A percentile compares a stretch with the other conserved stretches of the same genome.
Conservation (phyloP, 202 grass and related monocot genomes). For the Eragrostis tef region DNA sequence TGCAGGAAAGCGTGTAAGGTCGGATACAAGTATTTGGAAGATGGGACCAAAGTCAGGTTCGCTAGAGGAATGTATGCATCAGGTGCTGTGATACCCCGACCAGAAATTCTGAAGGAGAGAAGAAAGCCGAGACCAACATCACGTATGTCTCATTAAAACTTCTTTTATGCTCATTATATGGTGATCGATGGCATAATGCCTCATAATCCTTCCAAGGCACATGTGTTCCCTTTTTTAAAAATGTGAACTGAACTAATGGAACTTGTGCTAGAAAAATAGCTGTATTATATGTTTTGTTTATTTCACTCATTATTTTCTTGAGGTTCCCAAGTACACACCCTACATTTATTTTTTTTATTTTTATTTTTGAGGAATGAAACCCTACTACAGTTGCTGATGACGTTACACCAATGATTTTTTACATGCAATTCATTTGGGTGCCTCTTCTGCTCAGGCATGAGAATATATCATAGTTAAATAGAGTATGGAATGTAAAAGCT, state of each 20-base stretch:
- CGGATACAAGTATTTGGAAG: constrained; percentile 84
- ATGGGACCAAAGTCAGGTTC: constrained; percentile 83
- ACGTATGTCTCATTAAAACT: constrained; percentile 50
- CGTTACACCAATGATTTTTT: neutral
- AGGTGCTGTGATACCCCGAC: constrained; percentile 76
- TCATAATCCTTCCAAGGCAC: neutral
- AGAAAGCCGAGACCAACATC: constrained; percentile 73
- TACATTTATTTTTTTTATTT: no score
- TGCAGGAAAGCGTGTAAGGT: constrained; percentile 81
- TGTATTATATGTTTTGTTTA: neutral
- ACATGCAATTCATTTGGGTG: neutral
- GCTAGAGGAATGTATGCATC: constrained; percentile 67
- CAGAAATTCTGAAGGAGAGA: constrained; percentile 97
- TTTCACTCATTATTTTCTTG: neutral
- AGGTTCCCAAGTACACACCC: no score
- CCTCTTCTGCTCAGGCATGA: neutral
- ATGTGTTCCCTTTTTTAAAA: no score
- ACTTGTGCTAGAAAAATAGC: neutral
- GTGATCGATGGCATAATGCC: neutral
- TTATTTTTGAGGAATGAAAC: no score
- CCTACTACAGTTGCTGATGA: neutral
- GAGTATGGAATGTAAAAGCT: neutral
- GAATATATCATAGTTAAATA: constrained; percentile 6
- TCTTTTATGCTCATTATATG: constrained; percentile 36
- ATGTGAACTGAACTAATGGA: neutral